Evolutionary conservation across 768 basidiomycete genomes (phyloP).

Genomic region (Rhizopogon roseolus): DNA sequence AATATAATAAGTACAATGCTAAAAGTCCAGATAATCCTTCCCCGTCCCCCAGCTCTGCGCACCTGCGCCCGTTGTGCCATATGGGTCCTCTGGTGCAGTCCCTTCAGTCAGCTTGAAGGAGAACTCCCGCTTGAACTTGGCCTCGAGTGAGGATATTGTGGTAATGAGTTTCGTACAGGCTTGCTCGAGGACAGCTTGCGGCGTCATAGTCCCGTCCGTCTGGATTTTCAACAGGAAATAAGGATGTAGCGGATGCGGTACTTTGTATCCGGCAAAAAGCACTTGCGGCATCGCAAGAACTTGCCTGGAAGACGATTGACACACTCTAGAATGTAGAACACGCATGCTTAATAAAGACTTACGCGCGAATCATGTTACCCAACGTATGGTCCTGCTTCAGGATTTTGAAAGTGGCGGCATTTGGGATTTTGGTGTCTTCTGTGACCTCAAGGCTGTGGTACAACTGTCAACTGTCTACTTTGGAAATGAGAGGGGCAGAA

Average conservation of each 20-base stretch:
- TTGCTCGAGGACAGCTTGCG: slow-evolving; percentile 75
- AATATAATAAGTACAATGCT: slow-evolving; percentile 8
- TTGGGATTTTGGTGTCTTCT: slow-evolving; percentile 97
- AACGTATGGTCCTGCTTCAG: slow-evolving; percentile 97
- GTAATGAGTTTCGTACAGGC: slow-evolving; percentile 81
- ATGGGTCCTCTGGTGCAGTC: slow-evolving; percentile 41
- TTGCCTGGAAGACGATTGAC: slow-evolving; percentile 50
- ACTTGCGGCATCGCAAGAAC: slow-evolving; percentile 83
- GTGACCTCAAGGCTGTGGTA: slow-evolving; percentile 74
- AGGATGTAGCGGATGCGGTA: slow-evolving; percentile 93
- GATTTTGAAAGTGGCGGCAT: slow-evolving; percentile 92
- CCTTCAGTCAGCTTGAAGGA: slow-evolving; percentile 71
- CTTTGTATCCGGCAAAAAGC: slow-evolving; percentile 97
- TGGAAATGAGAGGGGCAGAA: slow-evolving; percentile 6
- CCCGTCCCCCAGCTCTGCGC: slow-evolving; percentile 42
- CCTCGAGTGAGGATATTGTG: slow-evolving; percentile 60
- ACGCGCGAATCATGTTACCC: slow-evolving; percentile 96
- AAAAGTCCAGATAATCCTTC: slow-evolving; percentile 54
- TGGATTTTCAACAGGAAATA: slow-evolving; percentile 94
- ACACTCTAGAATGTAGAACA: slow-evolving; percentile 10
- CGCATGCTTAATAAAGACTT: slow-evolving; percentile 23
- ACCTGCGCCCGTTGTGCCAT: slow-evolving; percentile 38
- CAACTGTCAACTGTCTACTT: slow-evolving; percentile 4
- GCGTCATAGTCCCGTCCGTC: slow-evolving; percentile 84
- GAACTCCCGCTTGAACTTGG: slow-evolving; percentile 80